Percentiles rank a stretch among this genome's conserved stretches.
These are phyloP conservation scores for Trichoderma sp. DNA, from an alignment of 2,329 filamentous ascomycete species.

Conservation along the genomic window DNA sequence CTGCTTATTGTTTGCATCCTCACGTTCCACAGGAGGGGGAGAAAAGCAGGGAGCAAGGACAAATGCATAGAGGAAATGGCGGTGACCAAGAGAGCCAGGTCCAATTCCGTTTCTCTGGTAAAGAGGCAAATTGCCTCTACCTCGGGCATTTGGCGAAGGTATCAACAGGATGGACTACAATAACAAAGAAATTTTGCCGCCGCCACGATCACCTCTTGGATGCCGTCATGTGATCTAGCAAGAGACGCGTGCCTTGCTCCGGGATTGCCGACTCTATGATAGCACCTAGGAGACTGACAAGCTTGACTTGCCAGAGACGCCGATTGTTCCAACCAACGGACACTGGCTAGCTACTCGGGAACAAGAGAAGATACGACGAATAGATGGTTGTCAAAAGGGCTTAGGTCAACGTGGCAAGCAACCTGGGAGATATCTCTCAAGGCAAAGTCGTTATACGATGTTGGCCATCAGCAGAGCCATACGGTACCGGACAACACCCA, in stretches of 20 bases:
- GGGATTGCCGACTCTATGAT: not conserved
- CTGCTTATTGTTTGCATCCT: not conserved
- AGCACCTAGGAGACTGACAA: not conserved
- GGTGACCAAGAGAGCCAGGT: not conserved
- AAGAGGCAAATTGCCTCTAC: not conserved
- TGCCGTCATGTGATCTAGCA: not conserved
- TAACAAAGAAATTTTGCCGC: not conserved
- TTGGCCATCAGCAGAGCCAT: not conserved
- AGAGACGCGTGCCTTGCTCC: not conserved
- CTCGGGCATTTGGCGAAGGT: not conserved
- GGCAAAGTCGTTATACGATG: too few relatives aligned
- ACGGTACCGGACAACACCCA: not conserved
- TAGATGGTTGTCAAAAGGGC: not conserved
- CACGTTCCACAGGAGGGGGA: not conserved
- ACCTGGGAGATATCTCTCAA: not conserved
- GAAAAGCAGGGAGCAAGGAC: too few relatives aligned
- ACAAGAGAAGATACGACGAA: not conserved
- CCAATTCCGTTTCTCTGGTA: not conserved
- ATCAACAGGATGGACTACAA: not conserved
- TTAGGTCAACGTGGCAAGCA: not conserved
- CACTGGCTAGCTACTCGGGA: not conserved
- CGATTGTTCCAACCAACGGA: too few relatives aligned
- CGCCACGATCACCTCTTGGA: not conserved
- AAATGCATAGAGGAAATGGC: not conserved
- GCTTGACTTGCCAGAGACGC: fast-evolving